Evolutionary conservation across 2,329 filamentous ascomycete species (phyloP).

Genomic region (Aspergillus novoparasiticus): DNA sequence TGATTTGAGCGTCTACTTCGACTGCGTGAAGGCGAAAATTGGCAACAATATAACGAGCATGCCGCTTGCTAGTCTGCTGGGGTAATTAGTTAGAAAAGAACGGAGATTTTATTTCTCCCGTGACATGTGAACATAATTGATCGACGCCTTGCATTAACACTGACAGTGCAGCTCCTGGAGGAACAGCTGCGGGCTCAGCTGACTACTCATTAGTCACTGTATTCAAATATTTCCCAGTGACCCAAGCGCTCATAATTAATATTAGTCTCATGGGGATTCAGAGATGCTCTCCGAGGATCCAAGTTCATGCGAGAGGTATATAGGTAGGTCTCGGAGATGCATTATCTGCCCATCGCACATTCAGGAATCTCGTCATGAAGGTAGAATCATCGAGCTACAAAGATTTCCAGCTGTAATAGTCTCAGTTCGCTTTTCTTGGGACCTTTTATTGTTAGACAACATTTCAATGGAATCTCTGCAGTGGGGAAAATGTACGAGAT

Average conservation of each 20-base stretch:
- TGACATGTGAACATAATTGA: background rate
- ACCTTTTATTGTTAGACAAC: background rate
- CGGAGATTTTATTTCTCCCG: background rate
- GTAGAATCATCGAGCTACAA: background rate
- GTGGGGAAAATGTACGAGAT: background rate
- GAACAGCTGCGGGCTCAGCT: background rate
- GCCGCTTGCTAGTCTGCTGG: slow-evolving; percentile 21
- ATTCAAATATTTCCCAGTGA: background rate
- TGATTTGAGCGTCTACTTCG: slow-evolving; percentile 56
- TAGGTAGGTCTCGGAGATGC: background rate
- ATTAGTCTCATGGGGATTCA: background rate
- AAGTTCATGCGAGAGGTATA: too few relatives aligned
- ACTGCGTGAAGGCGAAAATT: slow-evolving; percentile 72
- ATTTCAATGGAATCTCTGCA: background rate
- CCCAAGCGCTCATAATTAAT: background rate
- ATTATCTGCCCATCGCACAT: background rate
- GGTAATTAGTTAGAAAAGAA: slow-evolving; percentile 10
- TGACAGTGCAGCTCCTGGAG: background rate
- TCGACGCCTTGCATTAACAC: background rate
- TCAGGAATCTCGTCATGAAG: background rate
- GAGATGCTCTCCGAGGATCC: too few relatives aligned
- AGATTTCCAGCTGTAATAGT: background rate
- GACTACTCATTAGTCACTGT: background rate
- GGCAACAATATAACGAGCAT: slow-evolving; percentile 64
- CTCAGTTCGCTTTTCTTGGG: background rate